Evolutionary conservation across 78 protist species (phyloP), one percentile per base, ranked within the genome.

Genomic region (Dictyostelium brefeldianum): DNA sequence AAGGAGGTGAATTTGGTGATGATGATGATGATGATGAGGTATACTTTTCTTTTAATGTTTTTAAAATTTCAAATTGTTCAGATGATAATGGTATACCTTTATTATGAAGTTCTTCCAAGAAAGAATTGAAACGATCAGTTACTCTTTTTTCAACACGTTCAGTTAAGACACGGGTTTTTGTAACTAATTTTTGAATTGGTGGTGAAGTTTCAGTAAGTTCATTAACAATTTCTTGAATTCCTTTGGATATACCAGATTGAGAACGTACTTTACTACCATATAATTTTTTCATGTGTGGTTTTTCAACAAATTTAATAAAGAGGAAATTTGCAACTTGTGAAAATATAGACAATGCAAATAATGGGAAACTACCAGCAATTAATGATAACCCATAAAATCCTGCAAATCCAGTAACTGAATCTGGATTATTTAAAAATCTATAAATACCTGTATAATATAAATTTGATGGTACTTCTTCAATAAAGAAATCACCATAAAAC

Each of bases 401-500:
- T 2, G 94, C 95, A 50, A 77, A 90, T 20, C 97, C 95, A 18
- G 85, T 73, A 6, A 90, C 84, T 17, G 78, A 43, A 29, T 95
- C 97, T 27, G 97, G 97, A 46, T 95, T 95, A 89, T 95, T 89
- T 43, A 95, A 46, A 77, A 90, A 95, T 25, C 97, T 80, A 82
- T 95, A 95, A 46, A 91, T 89, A 85, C 95, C 95, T 29, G 78
- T 78, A 83, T 90, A 95, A 54, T 83, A 90, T 41, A 90, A 74
- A 43, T 11, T 65, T 25, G 85, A 64, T 73, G 93, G 84, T 29
- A 70, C 57, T 14, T 81, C 92, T 11, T 80, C 92, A 65, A 95
- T 83, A 67, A 95, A 95, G 47, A 95, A 95, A 47, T 95, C 97
- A 9, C 95, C 97, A 71, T 95, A 95, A 74, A 95, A 95, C 93